Evolutionary conservation across 345 rosid species (phyloP), one percentile per base, ranked within the genome.

Genomic region (Corchorus capsularis): DNA sequence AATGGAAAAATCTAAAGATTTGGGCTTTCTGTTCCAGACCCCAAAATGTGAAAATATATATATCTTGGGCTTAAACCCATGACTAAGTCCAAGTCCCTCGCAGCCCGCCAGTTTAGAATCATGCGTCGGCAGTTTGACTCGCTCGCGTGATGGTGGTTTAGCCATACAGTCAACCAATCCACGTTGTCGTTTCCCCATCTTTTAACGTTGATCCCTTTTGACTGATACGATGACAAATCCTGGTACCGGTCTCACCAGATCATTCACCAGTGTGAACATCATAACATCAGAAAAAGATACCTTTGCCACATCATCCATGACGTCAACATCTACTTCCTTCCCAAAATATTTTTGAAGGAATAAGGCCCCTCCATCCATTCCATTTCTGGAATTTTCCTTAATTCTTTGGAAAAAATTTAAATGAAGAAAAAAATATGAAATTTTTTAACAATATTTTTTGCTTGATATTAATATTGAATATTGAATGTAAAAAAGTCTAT

Each of bases 251-350:
- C 20, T 39, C 43, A 27, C 13, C 0, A 6, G 17, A 68, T 2
- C 11, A 27, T 17, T 50, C 57, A 69, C 45, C 54, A 3, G 20
- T 27, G 32, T 49, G 41, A 45, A 45, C 47, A 1, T 27, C 2
- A 68, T 6, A 6, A 68, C 53, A 14, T 4, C 4, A 55, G 0
- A 10, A 0, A 46, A 20, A 5, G 71, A 66, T 66, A 9, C 37
- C 4, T 69, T 69, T 69, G 15, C 57, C 57, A 69, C 59, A 69
- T 49, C 57, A 69, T 22, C 72, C 15, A 69, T 69, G 72, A 69
- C 57, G 20, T 69, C 43, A 69, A 8, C 57, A 20, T 46, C 71
- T 6, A 45, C n/a, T 4, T 39, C 43, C 43, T 39, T 39, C 43
- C 43, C 43, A 39, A 39, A 39, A 39, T 6, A 39, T 3, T 4